Conservation (phyloP, 805 yeast species). For the Nakazawaea ishiwadae region DNA sequence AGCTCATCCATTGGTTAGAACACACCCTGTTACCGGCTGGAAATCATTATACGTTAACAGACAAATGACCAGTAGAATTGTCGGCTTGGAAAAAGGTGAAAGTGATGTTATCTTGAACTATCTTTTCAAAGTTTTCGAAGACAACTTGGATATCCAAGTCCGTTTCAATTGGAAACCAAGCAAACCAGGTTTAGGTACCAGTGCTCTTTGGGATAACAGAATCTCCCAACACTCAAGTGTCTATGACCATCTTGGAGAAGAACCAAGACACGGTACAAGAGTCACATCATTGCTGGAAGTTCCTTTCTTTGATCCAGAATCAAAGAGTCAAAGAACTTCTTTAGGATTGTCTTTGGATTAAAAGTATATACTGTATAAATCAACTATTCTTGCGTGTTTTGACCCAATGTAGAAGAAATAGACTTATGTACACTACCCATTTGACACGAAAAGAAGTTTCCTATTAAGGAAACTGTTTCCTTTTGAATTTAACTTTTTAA, state of each 20-base stretch:
- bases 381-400: too few relatives aligned
- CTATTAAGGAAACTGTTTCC: constrained; percentile 1
- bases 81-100: constrained; percentile 49
- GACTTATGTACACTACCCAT: background rate
- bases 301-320: constrained; percentile 45
- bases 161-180: constrained; percentile 47
- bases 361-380: too few relatives aligned
- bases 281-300: constrained; percentile 49
- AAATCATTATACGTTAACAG: constrained; percentile 53
- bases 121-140: constrained; percentile 41
- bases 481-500: background rate
- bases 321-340: constrained; percentile 50
- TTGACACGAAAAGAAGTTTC: background rate
- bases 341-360: constrained; percentile 29
- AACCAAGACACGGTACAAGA: constrained; percentile 48
- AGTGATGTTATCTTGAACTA: constrained; percentile 42
- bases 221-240: constrained; percentile 39
- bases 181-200: constrained; percentile 34
- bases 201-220: constrained; percentile 49
- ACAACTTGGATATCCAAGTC: constrained; percentile 51
- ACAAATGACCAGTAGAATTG: constrained; percentile 44
- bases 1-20: constrained; percentile 57
- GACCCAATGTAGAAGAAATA: too few relatives aligned
- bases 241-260: constrained; percentile 30
- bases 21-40: constrained; percentile 64